Percentiles rank a stretch among this genome's conserved stretches.
phyloP scores from a whole-genome alignment of 2,329 filamentous ascomycete species.

The Didymella arachidicola region DNA sequence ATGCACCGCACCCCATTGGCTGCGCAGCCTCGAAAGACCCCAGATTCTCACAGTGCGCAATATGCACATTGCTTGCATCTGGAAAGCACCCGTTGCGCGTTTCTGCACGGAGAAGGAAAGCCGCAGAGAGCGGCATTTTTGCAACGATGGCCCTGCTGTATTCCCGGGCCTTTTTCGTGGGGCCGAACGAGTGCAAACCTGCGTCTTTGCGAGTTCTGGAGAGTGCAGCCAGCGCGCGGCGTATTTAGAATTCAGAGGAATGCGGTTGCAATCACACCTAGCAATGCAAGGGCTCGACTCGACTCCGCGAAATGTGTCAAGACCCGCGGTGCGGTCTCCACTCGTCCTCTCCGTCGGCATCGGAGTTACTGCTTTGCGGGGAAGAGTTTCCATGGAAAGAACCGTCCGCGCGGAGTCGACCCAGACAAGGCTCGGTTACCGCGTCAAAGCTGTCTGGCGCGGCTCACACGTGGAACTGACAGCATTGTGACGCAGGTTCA shows the following conservation, averaged over 20 bases:
- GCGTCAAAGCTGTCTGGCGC: conserved; percentile 5
- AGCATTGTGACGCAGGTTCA: conserved; percentile 7
- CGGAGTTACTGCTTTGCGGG: conserved; percentile 25
- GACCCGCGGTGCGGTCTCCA: conserved; percentile 2
- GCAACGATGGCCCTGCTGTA: background rate
- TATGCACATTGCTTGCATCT: background rate
- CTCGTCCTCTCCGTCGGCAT: conserved; percentile 22
- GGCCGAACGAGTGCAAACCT: background rate
- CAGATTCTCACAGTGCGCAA: background rate
- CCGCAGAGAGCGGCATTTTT: conserved; percentile 4
- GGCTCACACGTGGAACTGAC: conserved; percentile 9
- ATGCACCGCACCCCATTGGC: conserved; percentile 2
- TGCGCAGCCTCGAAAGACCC: conserved; percentile 1
- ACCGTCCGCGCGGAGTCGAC: conserved; percentile 2
- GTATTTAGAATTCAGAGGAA: background rate
- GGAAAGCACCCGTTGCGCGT: background rate
- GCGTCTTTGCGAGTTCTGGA: background rate
- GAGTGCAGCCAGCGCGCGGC: background rate
- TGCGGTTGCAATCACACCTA: background rate
- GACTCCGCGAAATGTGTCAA: background rate
- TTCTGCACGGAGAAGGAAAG: background rate
- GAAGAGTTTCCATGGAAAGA: conserved; percentile 17
- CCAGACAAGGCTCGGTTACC: conserved; percentile 11
- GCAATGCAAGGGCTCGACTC: background rate
- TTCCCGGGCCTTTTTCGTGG: conserved; percentile 6